Evolutionary conservation across 352 stramenopile genomes (phyloP).

Genomic region (Phytophthora tubulina): DNA sequence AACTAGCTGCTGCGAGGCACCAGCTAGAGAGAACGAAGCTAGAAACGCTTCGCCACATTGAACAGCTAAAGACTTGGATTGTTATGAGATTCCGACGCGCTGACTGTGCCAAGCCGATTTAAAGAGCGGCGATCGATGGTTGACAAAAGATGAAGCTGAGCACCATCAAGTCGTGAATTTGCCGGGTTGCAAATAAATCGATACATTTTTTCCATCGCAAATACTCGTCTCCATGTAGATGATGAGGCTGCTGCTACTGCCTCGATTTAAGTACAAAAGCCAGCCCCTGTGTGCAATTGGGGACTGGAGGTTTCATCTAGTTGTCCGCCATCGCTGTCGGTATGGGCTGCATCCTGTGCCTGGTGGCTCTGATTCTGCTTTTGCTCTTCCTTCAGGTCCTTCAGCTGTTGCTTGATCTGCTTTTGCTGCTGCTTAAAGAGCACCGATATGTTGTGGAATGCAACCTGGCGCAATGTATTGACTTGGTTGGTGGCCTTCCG

Average conservation of each 20-base stretch:
- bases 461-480: slow-evolving; percentile 65
- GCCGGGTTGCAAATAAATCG: no score
- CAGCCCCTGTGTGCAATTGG: background rate
- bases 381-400: slow-evolving; percentile 27
- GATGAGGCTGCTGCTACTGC: background rate
- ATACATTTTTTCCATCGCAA: background rate
- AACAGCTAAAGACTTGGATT: no score
- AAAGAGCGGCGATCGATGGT: no score
- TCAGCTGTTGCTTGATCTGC: slow-evolving; percentile 38
- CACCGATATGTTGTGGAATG: slow-evolving; percentile 69
- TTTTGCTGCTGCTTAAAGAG: slow-evolving; percentile 58
- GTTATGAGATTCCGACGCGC: no score
- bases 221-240: slow-evolving; percentile 7
- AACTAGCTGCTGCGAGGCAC: no score
- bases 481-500: slow-evolving; percentile 78
- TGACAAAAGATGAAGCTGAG: no score
- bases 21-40: no score
- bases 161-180: no score
- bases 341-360: slow-evolving; percentile 4
- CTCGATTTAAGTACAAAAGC: slow-evolving; percentile 1
- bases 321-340: background rate
- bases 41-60: no score
- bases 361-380: slow-evolving; percentile 23
- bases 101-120: no score
- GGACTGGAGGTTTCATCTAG: slow-evolving; percentile 2